Evolutionary conservation across 495 filamentous ascomycete species (phyloP), one percentile per base, ranked within the genome.

Genomic region (Paragyromitra xinjiangensis): DNA sequence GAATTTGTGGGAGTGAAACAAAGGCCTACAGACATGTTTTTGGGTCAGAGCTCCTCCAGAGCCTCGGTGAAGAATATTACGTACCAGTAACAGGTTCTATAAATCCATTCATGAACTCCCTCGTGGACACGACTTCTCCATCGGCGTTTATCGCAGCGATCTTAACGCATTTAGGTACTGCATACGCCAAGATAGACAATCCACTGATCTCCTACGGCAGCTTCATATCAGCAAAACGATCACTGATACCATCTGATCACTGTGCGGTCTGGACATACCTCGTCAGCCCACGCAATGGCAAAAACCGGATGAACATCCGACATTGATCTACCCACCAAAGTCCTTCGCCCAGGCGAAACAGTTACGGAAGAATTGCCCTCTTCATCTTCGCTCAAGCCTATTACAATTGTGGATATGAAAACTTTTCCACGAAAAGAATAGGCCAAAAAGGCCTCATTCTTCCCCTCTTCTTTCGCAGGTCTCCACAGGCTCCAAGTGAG

Each of bases 401-500:
- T 70, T 40, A 50, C 62, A 56, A 81, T 63, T 58, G 58, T 74
- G 51, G 70, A 79, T 56, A 79, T 74, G 48, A 66, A 75, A 64
- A 83, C 69, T 66, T 77, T 76, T 66, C 81, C 81, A 9, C 74
- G 59, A 55, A 82, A 82, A 37, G 78, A 75, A 77, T 84, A 85
- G 56, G 83, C 81, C 63, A 85, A 64, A 64, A 84, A 81, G 39
- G 83, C 83, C 62, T 82, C 72, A 56, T 75, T 76, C 45, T 71
- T 78, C 44, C 78, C 73, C 55, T 80, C 79, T 50, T 63, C 74
- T 39, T 48, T 67, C 64, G 64, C 75, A 70, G 59, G 77, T 72
- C 61, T 71, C 83, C 84, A 84, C n/a, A 81, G 82, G 59, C 84
- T 82, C 84, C 84, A 85, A 8, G 80, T 61, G 39, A 85, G 55